Conservation (phyloP, 164 flowering plant genomes). For the Annona cherimola region DNA sequence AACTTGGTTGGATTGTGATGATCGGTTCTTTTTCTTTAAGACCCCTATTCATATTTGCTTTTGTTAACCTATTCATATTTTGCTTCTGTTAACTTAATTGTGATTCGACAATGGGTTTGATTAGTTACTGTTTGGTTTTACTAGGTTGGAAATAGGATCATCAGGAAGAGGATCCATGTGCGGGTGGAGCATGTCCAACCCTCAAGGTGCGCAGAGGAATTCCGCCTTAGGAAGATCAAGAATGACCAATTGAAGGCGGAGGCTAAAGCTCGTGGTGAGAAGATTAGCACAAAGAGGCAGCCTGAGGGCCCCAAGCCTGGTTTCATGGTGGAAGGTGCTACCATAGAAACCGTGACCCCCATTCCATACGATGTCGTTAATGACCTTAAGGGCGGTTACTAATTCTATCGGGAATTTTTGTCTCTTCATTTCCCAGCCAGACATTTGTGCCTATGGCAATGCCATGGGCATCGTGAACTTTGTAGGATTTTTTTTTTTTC, state of each 20-base stretch:
- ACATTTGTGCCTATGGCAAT: not conserved
- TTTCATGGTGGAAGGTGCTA: constrained; percentile 35
- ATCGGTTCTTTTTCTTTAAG: no score
- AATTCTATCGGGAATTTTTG: not conserved
- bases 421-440: not conserved
- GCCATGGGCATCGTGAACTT: not conserved
- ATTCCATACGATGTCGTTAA: constrained; percentile 30
- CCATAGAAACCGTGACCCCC: constrained; percentile 32
- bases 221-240: constrained; percentile 18
- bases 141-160: constrained; percentile 28
- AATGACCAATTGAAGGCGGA: constrained; percentile 26
- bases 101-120: no score
- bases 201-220: constrained; percentile 27
- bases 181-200: constrained; percentile 29
- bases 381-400: constrained; percentile 28
- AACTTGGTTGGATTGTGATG: no score
- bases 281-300: constrained; percentile 29
- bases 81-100: no score
- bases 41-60: no score
- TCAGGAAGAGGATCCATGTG: constrained; percentile 30
- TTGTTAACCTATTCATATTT: no score
- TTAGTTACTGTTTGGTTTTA: not conserved
- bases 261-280: constrained; percentile 28
- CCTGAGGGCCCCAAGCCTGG: constrained; percentile 33
- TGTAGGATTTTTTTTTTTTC: not conserved